Evolutionary conservation across 306 rosid genomes (phyloP).

Genomic region (Sindora glabra): DNA sequence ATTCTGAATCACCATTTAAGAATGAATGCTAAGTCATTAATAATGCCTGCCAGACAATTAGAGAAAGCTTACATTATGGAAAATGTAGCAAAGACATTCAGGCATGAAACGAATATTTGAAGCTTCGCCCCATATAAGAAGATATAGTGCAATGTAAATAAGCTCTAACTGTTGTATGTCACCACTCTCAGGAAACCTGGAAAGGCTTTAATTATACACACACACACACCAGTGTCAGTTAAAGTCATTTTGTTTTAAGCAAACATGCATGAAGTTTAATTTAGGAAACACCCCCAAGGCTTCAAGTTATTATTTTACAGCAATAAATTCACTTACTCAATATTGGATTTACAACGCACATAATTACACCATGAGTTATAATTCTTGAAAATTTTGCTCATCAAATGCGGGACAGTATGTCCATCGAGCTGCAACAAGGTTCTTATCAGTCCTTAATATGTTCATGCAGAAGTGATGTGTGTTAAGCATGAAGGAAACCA

Average conservation of each 20-base stretch:
- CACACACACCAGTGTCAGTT: slow-evolving; percentile 6
- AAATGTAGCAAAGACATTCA: slow-evolving; percentile 93
- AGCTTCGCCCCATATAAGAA: slow-evolving; percentile 99
- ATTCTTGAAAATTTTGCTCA: slow-evolving; percentile 60
- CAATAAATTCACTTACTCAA: slow-evolving; percentile 42
- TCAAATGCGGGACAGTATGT: slow-evolving; percentile 41
- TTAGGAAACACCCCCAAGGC: slow-evolving; percentile 1
- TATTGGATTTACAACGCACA: slow-evolving; percentile 49
- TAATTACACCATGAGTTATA: slow-evolving; percentile 85
- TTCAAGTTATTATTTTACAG: slow-evolving; percentile 6
- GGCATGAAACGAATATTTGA: slow-evolving; percentile 98
- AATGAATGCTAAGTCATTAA: slow-evolving; percentile 7
- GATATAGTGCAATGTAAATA: slow-evolving; percentile 78
- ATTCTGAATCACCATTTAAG: background rate
- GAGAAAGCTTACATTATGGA: slow-evolving; percentile 66
- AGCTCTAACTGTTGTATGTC: slow-evolving; percentile 56
- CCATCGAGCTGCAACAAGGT: slow-evolving; percentile 58
- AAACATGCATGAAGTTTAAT: slow-evolving; percentile 11
- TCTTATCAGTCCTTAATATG: slow-evolving; percentile 20
- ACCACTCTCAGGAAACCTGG: slow-evolving; percentile 41
- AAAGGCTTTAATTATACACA: slow-evolving; percentile 4
- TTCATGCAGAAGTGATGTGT: background rate
- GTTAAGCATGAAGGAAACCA: background rate
- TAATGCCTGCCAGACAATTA: background rate
- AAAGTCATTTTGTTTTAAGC: slow-evolving; percentile 12